phyloP scores from a whole-genome alignment of 202 grass and related monocot genomes.

The Alloteropsis angusta region DNA sequence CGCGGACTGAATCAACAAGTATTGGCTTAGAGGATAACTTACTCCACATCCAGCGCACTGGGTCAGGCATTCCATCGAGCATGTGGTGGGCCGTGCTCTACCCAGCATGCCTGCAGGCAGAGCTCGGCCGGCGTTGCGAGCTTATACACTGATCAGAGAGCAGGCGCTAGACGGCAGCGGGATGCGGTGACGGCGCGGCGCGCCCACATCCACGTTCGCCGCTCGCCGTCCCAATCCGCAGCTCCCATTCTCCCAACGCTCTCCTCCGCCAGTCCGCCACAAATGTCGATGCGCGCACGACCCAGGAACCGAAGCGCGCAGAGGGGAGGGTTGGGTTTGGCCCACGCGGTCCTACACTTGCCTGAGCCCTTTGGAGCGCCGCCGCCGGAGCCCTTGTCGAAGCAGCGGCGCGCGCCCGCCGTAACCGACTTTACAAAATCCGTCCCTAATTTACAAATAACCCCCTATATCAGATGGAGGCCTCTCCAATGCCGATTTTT shows the following conservation, averaged over 20 bases:
- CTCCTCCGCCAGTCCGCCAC: not conserved
- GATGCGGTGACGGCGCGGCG: not conserved
- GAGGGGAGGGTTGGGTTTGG: not conserved
- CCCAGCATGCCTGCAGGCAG: not conserved
- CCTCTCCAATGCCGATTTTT: no score
- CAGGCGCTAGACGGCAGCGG: not conserved
- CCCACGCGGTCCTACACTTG: not conserved
- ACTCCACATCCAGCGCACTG: not conserved
- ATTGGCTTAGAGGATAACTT: not conserved
- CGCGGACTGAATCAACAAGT: not conserved
- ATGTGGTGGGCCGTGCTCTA: not conserved
- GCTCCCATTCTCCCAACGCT: not conserved
- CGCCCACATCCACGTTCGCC: not conserved
- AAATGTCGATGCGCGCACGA: not conserved
- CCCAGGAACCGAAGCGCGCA: not conserved
- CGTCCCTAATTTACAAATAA: not conserved
- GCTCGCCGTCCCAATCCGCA: not conserved
- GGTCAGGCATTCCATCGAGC: slow-evolving; percentile 22
- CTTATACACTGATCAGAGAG: no score
- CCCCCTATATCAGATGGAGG: no score
- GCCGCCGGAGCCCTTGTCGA: not conserved
- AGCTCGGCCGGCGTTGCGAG: not conserved
- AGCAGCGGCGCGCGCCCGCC: no score
- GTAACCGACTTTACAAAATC: not conserved
- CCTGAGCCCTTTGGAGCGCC: not conserved